A percentile compares a stretch with the other conserved stretches of the same genome.
phyloP scores from a whole-genome alignment of 1,284 basidiomycete genomes.

The Inonotus obliquus region DNA sequence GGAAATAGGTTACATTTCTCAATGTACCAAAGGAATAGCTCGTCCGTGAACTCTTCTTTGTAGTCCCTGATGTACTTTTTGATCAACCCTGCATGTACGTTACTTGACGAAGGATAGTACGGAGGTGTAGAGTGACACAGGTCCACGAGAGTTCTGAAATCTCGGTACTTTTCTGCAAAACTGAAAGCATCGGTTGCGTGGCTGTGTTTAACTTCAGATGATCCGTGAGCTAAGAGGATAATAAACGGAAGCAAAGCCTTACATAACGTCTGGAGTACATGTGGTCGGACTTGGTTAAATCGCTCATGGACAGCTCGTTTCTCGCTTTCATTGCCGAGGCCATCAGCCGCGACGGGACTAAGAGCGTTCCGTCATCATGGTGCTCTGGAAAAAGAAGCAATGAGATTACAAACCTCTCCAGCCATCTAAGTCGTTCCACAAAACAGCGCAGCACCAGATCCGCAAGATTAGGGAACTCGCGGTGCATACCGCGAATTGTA shows the following conservation, averaged over 20 bases:
- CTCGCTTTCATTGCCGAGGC: constrained; percentile 46
- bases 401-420: constrained; percentile 48
- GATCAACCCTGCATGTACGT: constrained; percentile 56
- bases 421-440: constrained; percentile 68
- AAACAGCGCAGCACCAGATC: constrained; percentile 66
- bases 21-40: constrained; percentile 86
- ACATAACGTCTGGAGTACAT: constrained; percentile 76
- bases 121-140: constrained; percentile 65
- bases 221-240: constrained; percentile 1
- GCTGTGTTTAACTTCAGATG: constrained; percentile 53
- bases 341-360: constrained; percentile 43
- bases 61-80: constrained; percentile 77
- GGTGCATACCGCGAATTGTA: constrained; percentile 34
- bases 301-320: constrained; percentile 53
- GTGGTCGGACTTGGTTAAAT: constrained; percentile 66
- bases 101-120: constrained; percentile 58
- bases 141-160: constrained; percentile 79
- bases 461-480: constrained; percentile 72
- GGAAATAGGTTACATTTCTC: constrained; percentile 51
- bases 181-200: constrained; percentile 68
- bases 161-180: constrained; percentile 81
- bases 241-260: constrained; percentile 26
- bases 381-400: not conserved
- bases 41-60: constrained; percentile 80
- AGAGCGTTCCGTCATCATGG: not conserved